Conservation (phyloP, 2,329 filamentous ascomycete genomes). For the Scopulariopsis brevicaulis region DNA sequence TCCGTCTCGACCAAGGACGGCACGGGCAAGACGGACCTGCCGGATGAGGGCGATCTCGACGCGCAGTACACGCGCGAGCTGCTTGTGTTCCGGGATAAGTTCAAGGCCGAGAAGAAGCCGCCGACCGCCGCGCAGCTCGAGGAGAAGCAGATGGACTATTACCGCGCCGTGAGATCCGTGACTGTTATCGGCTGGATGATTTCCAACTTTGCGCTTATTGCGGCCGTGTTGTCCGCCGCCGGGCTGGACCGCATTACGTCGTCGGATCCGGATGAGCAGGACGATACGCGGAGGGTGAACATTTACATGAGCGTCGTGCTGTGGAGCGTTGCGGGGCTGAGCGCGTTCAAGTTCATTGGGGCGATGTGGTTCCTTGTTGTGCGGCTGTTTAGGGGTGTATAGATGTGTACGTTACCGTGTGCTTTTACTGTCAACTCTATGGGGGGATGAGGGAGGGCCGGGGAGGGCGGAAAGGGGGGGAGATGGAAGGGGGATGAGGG, state of each 20-base stretch:
- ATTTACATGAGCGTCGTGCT: slow-evolving; percentile 82
- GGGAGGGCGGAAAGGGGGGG: too few species aligned
- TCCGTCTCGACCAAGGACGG: slow-evolving; percentile 85
- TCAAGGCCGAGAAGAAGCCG: slow-evolving; percentile 56
- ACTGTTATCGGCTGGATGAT: slow-evolving; percentile 96
- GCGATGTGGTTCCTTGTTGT: slow-evolving; percentile 89
- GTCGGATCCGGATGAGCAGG: slow-evolving; percentile 21
- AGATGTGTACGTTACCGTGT: slow-evolving; percentile 8
- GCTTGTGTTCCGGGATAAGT: slow-evolving; percentile 60
- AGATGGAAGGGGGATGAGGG: too few species aligned
- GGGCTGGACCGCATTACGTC: slow-evolving; percentile 60
- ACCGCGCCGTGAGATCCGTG: slow-evolving; percentile 85
- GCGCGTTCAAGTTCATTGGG: slow-evolving; percentile 77
- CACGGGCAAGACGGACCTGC: slow-evolving; percentile 83
- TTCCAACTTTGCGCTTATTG: slow-evolving; percentile 79
- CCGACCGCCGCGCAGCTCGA: slow-evolving; percentile 42
- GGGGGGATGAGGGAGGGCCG: background rate
- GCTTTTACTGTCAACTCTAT: background rate
- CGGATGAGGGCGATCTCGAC: slow-evolving; percentile 90
- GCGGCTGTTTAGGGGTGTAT: slow-evolving; percentile 69
- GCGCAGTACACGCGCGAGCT: slow-evolving; percentile 88
- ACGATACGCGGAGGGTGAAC: slow-evolving; percentile 47
- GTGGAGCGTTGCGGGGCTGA: slow-evolving; percentile 79
- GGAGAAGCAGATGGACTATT: slow-evolving; percentile 95
- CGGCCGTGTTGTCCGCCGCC: slow-evolving; percentile 75